Conservation (phyloP, 495 filamentous ascomycete species). For the Thozetella sp. region DNA sequence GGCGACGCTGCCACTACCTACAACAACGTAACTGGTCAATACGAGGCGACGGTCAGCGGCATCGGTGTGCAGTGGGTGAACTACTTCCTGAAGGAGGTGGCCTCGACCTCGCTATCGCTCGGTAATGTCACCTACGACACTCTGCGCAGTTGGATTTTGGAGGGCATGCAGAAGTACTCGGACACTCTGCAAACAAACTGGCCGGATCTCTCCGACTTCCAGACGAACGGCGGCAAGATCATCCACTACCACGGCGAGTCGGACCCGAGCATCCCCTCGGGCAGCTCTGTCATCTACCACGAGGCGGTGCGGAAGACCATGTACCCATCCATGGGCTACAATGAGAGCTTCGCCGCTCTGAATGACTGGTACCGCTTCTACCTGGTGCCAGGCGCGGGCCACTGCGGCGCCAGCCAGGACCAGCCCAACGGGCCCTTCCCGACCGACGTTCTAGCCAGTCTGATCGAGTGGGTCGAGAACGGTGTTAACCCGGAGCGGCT, state of each 20-base stretch:
- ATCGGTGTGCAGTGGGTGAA: constrained; percentile 40
- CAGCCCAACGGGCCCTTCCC: constrained; percentile 48
- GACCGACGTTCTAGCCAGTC: constrained; percentile 36
- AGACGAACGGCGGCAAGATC: constrained; percentile 49
- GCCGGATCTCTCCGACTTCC: constrained; percentile 46
- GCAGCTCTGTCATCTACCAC: constrained; percentile 46
- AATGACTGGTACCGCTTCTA: constrained; percentile 55
- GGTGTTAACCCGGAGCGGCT: constrained; percentile 37
- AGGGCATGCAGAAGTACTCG: constrained; percentile 33
- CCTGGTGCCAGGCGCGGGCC: constrained; percentile 51
- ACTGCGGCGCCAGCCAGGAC: constrained; percentile 41
- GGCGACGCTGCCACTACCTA: constrained; percentile 43
- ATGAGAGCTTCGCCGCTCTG: constrained; percentile 35
- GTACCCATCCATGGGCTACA: constrained; percentile 41
- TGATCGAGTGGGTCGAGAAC: constrained; percentile 56
- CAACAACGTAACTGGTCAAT: constrained; percentile 35
- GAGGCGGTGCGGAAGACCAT: constrained; percentile 52
- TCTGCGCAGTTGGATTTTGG: constrained; percentile 44
- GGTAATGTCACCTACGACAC: constrained; percentile 51
- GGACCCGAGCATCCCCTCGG: constrained; percentile 47
- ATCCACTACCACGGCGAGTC: constrained; percentile 55
- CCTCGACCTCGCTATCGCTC: constrained; percentile 31
- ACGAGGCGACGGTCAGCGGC: constrained; percentile 30
- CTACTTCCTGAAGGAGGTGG: constrained; percentile 33
- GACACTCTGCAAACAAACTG: constrained; percentile 49